Percentiles rank a stretch among this genome's conserved stretches.
phyloP scores from a whole-genome alignment of 768 basidiomycete genomes.

The Panaeolus papilionaceus region DNA sequence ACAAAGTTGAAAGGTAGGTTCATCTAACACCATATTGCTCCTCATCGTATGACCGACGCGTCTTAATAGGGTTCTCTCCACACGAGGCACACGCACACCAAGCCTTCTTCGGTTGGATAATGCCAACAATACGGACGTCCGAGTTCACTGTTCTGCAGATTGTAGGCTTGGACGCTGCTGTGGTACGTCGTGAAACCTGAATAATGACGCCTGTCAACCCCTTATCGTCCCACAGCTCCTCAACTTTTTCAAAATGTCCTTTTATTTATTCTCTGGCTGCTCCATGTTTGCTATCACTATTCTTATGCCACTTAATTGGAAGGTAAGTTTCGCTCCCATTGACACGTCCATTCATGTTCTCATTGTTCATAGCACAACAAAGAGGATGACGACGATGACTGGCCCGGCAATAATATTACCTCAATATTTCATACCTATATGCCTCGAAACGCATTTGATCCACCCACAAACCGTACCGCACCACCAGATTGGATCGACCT shows the following conservation, averaged over 20 bases:
- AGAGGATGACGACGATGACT: slow-evolving; percentile 65
- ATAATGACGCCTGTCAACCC: slow-evolving; percentile 9
- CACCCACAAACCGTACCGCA: slow-evolving; percentile 38
- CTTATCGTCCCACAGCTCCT: slow-evolving; percentile 62
- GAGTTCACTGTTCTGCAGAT: slow-evolving; percentile 96
- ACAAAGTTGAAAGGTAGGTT: slow-evolving; percentile 92
- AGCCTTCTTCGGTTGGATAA: slow-evolving; percentile 95
- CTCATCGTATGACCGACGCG: slow-evolving; percentile 16
- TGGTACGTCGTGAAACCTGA: slow-evolving; percentile 58
- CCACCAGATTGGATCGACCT: slow-evolving; percentile 81
- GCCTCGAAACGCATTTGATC: slow-evolving; percentile 29
- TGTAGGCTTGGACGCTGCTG: slow-evolving; percentile 95
- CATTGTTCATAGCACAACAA: slow-evolving; percentile 65
- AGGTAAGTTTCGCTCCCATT: slow-evolving; percentile 53
- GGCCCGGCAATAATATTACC: slow-evolving; percentile 43
- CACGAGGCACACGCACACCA: slow-evolving; percentile 89
- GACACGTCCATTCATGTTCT: slow-evolving; percentile 20
- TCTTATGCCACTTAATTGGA: slow-evolving; percentile 96
- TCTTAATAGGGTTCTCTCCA: slow-evolving; percentile 80
- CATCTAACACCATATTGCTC: neutral
- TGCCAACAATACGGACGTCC: slow-evolving; percentile 88
- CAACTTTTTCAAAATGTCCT: slow-evolving; percentile 95
- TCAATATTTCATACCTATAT: slow-evolving; percentile 40
- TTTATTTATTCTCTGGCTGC: slow-evolving; percentile 88
- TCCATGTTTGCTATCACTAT: slow-evolving; percentile 81